Percentiles rank a stretch among this genome's conserved stretches.
Conservation (phyloP, 345 rosid genomes). For the Euphorbia lathyris region DNA sequence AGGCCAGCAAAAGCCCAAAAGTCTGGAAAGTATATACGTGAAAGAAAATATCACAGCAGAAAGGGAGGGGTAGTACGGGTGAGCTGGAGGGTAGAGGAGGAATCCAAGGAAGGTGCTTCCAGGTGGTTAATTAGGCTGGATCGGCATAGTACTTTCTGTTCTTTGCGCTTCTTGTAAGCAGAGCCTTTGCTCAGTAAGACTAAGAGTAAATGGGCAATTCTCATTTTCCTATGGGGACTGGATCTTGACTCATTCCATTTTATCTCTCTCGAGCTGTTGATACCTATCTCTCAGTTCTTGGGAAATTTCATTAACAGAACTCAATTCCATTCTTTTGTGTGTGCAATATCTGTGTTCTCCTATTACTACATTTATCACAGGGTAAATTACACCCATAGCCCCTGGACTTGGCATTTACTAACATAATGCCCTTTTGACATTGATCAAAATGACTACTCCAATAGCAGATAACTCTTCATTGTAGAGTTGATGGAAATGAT, state of each 20-base stretch:
- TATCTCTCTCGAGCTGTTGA: too few species aligned
- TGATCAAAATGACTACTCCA: too few species aligned
- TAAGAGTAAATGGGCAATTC: too few species aligned
- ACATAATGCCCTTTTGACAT: too few species aligned
- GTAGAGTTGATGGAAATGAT: too few species aligned
- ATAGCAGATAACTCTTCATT: too few species aligned
- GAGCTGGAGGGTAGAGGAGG: neutral
- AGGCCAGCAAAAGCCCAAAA: too few species aligned
- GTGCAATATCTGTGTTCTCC: neutral
- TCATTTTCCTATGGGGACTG: neutral
- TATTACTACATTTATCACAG: too few species aligned
- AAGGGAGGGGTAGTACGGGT: neutral
- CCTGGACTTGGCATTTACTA: too few species aligned
- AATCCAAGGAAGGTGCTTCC: neutral
- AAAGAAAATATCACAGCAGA: too few species aligned
- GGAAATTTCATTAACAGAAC: neutral
- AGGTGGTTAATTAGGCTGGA: neutral
- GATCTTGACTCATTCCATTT: neutral
- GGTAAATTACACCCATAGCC: too few species aligned
- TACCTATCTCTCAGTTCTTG: neutral
- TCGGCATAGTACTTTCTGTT: neutral
- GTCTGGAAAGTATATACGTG: too few species aligned
- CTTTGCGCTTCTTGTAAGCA: neutral
- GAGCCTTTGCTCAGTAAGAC: neutral
- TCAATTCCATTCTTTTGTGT: neutral